Evolutionary conservation across 768 basidiomycete genomes (phyloP).

Genomic region (Amanita phalloides): DNA sequence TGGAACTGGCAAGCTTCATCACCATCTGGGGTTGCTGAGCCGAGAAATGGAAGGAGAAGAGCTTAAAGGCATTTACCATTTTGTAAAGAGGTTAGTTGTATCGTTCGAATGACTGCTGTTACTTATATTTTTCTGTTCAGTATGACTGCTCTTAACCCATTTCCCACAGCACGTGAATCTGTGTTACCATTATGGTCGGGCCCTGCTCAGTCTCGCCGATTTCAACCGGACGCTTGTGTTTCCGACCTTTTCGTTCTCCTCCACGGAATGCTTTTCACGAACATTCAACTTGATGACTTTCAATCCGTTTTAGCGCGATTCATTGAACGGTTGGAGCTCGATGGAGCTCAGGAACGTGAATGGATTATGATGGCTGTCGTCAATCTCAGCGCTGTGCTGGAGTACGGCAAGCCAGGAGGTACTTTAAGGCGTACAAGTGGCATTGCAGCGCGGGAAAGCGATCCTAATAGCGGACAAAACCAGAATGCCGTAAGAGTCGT

Average conservation of each 20-base stretch:
- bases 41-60: conserved; percentile 79
- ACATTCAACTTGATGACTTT: conserved; percentile 91
- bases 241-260: conserved; percentile 83
- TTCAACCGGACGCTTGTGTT: conserved; percentile 60
- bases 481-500: conserved; percentile 17
- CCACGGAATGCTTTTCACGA: conserved; percentile 96
- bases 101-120: conserved; percentile 1
- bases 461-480: neutral
- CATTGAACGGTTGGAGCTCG: conserved; percentile 77
- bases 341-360: conserved; percentile 71
- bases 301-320: conserved; percentile 70
- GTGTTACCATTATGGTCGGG: conserved; percentile 83
- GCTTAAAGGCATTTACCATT: conserved; percentile 82
- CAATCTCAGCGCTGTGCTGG: conserved; percentile 73
- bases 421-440: conserved; percentile 57
- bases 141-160: conserved; percentile 87
- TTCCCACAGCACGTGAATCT: conserved; percentile 81
- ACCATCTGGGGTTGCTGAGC: conserved; percentile 83
- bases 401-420: conserved; percentile 75
- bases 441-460: conserved; percentile 26
- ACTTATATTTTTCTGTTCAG: conserved; percentile 27
- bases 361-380: conserved; percentile 96
- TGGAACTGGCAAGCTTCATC: conserved; percentile 90
- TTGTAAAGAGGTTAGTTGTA: conserved; percentile 73
- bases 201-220: conserved; percentile 59